phyloP scores from a whole-genome alignment of 2,329 filamentous ascomycete species.

The Scytalidium lignicola region DNA sequence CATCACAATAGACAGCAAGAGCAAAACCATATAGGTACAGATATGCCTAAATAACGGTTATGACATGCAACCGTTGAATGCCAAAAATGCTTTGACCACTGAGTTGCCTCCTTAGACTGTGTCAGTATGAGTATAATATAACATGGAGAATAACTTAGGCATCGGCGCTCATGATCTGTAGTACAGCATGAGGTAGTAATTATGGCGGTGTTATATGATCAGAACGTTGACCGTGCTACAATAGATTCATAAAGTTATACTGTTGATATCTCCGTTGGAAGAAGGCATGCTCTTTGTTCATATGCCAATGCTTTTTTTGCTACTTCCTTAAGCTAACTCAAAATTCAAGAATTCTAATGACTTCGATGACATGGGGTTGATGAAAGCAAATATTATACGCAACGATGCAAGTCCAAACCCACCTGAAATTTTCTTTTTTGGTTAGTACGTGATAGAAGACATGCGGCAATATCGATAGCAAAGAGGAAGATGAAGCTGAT shows the following conservation, averaged over 20 bases:
- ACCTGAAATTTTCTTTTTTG: conserved; percentile 15
- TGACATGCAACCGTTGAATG: not conserved
- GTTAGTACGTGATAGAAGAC: conserved; percentile 27
- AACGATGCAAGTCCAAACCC: conserved; percentile 27
- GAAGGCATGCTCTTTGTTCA: conserved; percentile 9
- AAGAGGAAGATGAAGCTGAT: conserved; percentile 29
- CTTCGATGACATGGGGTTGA: conserved; percentile 32
- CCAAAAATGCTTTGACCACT: not conserved
- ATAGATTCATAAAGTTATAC: conserved; percentile 32
- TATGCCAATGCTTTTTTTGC: conserved; percentile 2
- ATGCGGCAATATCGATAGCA: conserved; percentile 28
- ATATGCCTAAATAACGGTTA: not conserved
- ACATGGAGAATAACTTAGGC: not conserved
- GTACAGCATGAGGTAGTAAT: conserved; percentile 34
- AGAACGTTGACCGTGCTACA: conserved; percentile 31
- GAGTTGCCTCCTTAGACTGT: not conserved
- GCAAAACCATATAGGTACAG: not conserved
- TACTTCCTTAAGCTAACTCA: not conserved
- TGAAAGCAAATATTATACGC: conserved; percentile 32
- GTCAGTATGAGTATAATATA: not conserved
- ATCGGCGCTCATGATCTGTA: conserved; percentile 23
- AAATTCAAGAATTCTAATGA: conserved; percentile 20
- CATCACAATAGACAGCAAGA: not conserved
- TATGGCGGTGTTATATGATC: conserved; percentile 31
- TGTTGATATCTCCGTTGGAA: conserved; percentile 32